Base-by-base conservation (phyloP, 768 basidiomycete genomes). In the Mycena rebaudengoi region DNA sequence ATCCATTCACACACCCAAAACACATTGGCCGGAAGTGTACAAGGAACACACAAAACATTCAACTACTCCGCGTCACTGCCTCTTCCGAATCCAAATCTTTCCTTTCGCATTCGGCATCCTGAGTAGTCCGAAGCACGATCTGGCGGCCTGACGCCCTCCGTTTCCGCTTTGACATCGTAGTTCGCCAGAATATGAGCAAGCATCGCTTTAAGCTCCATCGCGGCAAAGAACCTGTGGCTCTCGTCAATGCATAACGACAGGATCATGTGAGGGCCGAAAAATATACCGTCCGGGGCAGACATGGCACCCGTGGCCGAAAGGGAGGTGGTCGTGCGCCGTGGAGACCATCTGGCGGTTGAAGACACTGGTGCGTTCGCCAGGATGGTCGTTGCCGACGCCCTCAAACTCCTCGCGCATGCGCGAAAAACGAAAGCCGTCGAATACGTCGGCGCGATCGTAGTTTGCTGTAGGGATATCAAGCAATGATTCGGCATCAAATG, bases 71-170 rank as follows among this genome's bases (percentile, higher is more conserved):
- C n/a, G n/a, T 49, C 48, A 33, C 10, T 54, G 18, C 25, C 54
- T 41, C 40, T 55, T 55, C 28, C 54, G 18, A 32, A 55, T 55
- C 41, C 40, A 43, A 32, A 55, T 41, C 40, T 43, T 43, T 39
- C 44, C 52, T 3, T 35, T n/a, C 12, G 35, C 8, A 49, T 39
- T 49, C 28, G 64, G 64, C 46, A 65, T 32, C 44, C 32, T 50
- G 12, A 53, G 21, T 14, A 39, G 20, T 25, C 21, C 44, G 10
- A 62, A 65, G 77, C 76, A 78, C 48, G 49, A 49, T 78, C 77
- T 28, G 71, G 68, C 8, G 82, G 80, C 20, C 76, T 71, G 32
- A 73, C 70, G 43, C 76, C 76, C 35, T 77, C 74, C 33, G 69
- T 41, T 49, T 78, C 74, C 32, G 79, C 60, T 50, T 71, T 73